Percentiles rank a stretch among this genome's conserved stretches.
These are phyloP conservation scores for Carex scoparia DNA, from an alignment of 176 grass and related monocot species.

Conservation along the genomic window DNA sequence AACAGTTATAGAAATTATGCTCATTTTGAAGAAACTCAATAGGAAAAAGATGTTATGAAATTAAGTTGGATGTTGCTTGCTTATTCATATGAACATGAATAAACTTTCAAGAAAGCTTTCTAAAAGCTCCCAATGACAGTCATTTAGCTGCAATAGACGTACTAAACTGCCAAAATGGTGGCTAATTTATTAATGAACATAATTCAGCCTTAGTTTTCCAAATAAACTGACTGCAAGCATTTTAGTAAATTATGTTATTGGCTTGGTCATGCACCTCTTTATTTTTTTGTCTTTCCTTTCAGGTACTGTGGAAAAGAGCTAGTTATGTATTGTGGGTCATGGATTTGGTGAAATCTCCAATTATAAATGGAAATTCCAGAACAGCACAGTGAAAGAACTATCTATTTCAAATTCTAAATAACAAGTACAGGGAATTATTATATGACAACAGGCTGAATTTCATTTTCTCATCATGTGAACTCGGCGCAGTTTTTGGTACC, in stretches of 20 bases:
- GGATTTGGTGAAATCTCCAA: background rate
- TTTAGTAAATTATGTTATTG: background rate
- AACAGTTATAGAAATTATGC: no score
- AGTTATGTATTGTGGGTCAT: background rate
- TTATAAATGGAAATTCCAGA: background rate
- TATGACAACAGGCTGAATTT: background rate
- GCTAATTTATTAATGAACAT: background rate
- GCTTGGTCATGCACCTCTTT: background rate
- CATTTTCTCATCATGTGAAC: background rate
- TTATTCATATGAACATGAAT: no score
- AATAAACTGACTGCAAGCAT: background rate
- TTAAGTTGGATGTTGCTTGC: background rate
- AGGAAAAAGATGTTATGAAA: background rate
- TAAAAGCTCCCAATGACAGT: background rate
- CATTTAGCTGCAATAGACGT: background rate
- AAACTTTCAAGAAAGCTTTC: no score
- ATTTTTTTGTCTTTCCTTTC: background rate
- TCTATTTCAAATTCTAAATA: background rate
- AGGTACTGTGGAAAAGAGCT: background rate
- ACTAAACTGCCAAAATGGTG: background rate
- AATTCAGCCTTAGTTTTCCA: background rate
- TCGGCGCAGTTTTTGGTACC: background rate
- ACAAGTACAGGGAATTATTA: background rate
- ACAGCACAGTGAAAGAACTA: background rate
- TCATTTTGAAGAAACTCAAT: background rate